Evolutionary conservation across 2,329 filamentous ascomycete genomes (phyloP).

Genomic region (Lanzia echinophila): DNA sequence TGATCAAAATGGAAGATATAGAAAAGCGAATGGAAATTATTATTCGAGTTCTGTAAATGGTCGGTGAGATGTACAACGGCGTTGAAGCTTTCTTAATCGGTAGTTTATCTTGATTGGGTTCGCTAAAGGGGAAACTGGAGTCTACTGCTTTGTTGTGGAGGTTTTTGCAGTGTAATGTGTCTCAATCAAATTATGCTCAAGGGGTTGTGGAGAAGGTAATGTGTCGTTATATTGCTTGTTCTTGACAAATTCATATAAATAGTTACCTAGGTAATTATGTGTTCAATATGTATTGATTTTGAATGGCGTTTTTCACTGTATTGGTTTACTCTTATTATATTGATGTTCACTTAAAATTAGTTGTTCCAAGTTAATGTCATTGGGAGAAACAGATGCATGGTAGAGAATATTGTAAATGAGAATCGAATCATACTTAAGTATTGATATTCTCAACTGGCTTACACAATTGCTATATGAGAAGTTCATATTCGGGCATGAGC

Average conservation of each 20-base stretch:
- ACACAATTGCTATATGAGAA: no score
- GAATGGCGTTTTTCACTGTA: no score
- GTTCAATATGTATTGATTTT: no score
- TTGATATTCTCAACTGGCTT: no score
- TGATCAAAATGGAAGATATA: background rate
- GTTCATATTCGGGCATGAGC: conserved; percentile 1
- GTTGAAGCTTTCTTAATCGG: conserved; percentile 6
- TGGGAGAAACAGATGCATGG: no score
- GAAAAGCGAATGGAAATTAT: no score
- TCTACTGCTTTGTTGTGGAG: conserved; percentile 23
- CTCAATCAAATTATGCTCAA: conserved; percentile 11
- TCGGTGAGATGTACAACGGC: conserved; percentile 18
- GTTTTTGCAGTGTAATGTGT: conserved; percentile 16
- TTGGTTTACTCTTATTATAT: background rate
- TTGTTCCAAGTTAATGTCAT: no score
- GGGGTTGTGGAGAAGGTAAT: conserved; percentile 7
- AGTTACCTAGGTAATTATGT: no score
- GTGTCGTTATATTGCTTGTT: background rate
- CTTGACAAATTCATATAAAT: background rate
- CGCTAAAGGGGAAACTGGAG: conserved; percentile 18
- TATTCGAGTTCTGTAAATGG: conserved; percentile 9
- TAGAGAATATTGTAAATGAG: no score
- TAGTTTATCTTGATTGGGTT: conserved; percentile 23
- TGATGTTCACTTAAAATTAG: no score
- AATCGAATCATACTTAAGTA: no score